phyloP scores from a whole-genome alignment of 2,329 filamentous ascomycete species.

The Ceratocystis diversiconidia region DNA sequence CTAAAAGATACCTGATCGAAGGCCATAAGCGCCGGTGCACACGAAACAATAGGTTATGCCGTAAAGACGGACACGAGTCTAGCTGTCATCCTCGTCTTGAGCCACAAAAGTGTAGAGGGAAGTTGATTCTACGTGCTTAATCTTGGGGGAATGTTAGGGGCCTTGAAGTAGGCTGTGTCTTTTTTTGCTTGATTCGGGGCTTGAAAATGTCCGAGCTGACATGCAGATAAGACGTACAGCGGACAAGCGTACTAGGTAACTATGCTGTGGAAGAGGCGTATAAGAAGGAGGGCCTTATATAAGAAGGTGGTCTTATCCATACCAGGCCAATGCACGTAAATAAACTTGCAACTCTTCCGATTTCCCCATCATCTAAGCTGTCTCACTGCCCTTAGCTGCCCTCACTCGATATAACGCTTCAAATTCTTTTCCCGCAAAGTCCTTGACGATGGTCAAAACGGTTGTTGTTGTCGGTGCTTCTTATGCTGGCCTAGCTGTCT shows the following conservation, averaged over 20 bases:
- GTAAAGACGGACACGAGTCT: not conserved
- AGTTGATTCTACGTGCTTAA: not conserved
- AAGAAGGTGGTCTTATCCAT: not conserved
- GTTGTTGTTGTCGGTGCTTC: constrained; percentile 42
- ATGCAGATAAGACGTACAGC: not conserved
- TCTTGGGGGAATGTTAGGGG: not conserved
- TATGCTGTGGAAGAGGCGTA: not conserved
- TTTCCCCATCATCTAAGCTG: not conserved
- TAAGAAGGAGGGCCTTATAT: not conserved
- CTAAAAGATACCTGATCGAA: not conserved
- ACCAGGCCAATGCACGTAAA: not conserved
- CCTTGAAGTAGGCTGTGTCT: not conserved
- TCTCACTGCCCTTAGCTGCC: not conserved
- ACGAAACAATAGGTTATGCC: not conserved
- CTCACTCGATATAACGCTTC: not conserved
- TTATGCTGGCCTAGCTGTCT: constrained; percentile 38
- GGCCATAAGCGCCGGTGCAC: not conserved
- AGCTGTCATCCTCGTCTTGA: not conserved
- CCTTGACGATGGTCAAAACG: constrained; percentile 33
- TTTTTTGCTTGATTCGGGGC: not conserved
- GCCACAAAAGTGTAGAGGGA: not conserved
- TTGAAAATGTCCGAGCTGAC: not conserved
- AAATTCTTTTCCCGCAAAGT: not conserved
- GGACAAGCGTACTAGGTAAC: not conserved
- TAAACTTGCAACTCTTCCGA: not conserved